Conservation (phyloP, 148 eudicot species). For the Spergularia bocconei region DNA sequence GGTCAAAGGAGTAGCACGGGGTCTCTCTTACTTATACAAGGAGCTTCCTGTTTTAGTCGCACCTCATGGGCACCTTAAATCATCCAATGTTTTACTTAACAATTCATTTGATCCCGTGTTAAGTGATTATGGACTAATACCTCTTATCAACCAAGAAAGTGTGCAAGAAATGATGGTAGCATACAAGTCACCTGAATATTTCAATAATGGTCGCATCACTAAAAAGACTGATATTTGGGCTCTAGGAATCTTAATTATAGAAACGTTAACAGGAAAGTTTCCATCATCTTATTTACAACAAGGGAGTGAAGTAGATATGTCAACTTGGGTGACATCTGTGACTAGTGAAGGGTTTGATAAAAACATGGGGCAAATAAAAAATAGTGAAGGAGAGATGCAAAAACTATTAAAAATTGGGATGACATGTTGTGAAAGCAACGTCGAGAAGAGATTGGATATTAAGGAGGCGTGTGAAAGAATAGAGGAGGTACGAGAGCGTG, state of each 20-base stretch:
- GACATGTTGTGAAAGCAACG: slow-evolving; percentile 51
- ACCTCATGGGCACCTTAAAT: slow-evolving; percentile 90
- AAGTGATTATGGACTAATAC: slow-evolving; percentile 62
- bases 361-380: slow-evolving; percentile 38
- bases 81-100: slow-evolving; percentile 71
- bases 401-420: slow-evolving; percentile 64
- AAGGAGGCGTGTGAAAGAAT: slow-evolving; percentile 58
- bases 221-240: slow-evolving; percentile 82
- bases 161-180: slow-evolving; percentile 66
- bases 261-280: slow-evolving; percentile 62
- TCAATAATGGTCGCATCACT: slow-evolving; percentile 40
- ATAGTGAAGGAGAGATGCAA: slow-evolving; percentile 54
- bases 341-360: slow-evolving; percentile 42
- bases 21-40: slow-evolving; percentile 59
- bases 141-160: slow-evolving; percentile 68
- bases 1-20: slow-evolving; percentile 63
- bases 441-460: slow-evolving; percentile 66
- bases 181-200: slow-evolving; percentile 81
- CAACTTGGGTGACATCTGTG: slow-evolving; percentile 37
- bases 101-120: slow-evolving; percentile 46
- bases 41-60: slow-evolving; percentile 57
- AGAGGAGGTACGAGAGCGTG: slow-evolving; percentile 57
- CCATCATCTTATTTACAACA: slow-evolving; percentile 51
- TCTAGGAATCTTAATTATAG: slow-evolving; percentile 71
- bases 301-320: slow-evolving; percentile 43